Percentiles rank a stretch among this genome's conserved stretches.
These are phyloP conservation scores for Pseudogymnoascus sp. DNA, from an alignment of 2,329 filamentous ascomycete species.

Conservation along the genomic window DNA sequence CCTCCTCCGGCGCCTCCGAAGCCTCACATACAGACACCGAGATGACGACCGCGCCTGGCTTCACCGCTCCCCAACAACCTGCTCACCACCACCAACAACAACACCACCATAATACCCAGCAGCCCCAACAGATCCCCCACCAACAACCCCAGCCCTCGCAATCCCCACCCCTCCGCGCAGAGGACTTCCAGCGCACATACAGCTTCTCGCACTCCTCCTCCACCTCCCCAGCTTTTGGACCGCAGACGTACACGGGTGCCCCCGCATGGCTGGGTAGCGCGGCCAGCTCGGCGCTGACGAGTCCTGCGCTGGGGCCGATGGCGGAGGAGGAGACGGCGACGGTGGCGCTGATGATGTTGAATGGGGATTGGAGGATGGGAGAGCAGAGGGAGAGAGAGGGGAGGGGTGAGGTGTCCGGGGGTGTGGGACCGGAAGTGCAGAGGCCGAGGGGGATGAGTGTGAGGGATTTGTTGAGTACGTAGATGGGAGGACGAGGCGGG, in stretches of 20 bases:
- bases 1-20: conserved; percentile 15
- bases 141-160: conserved; percentile 36
- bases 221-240: conserved; percentile 53
- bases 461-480: conserved; percentile 46
- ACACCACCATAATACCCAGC: conserved; percentile 22
- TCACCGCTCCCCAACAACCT: neutral
- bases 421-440: conserved; percentile 15
- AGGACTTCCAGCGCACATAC: conserved; percentile 43
- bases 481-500: neutral
- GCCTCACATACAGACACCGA: neutral
- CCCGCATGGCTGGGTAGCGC: conserved; percentile 34
- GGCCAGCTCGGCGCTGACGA: conserved; percentile 47
- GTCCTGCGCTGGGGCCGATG: conserved; percentile 49
- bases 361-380: conserved; percentile 60
- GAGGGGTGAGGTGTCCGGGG: neutral
- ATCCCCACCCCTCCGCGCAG: conserved; percentile 44
- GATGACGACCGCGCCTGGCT: neutral
- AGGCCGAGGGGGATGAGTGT: conserved; percentile 46
- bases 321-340: conserved; percentile 58
- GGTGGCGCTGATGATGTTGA: conserved; percentile 81
- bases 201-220: conserved; percentile 42
- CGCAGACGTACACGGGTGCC: conserved; percentile 33
- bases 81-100: neutral
- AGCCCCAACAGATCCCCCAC: conserved; percentile 12
- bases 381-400: conserved; percentile 17